phyloP scores from a whole-genome alignment of 164 flowering plant species.

The Paratinospora sagittata region DNA sequence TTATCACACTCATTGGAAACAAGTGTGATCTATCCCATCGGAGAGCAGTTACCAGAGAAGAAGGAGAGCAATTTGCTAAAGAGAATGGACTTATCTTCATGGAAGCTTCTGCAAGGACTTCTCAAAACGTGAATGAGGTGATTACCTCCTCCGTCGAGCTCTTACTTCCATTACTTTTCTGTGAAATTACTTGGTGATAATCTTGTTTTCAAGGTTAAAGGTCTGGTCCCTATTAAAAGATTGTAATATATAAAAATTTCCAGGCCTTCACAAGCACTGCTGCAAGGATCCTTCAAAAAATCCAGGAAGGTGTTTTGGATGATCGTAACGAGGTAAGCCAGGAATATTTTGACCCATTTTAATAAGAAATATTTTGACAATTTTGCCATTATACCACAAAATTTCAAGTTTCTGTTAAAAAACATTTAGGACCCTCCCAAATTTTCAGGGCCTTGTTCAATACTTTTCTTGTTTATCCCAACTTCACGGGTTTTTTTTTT shows the following conservation, averaged over 20 bases:
- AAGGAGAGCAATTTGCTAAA: conserved; percentile 92
- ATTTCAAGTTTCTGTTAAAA: too few relatives aligned
- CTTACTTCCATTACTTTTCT: not conserved
- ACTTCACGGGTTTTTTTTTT: too few relatives aligned
- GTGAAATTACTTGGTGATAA: not conserved
- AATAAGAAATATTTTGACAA: too few relatives aligned
- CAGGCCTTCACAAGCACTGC: conserved; percentile 84
- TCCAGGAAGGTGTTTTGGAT: conserved; percentile 81
- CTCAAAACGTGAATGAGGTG: conserved; percentile 87
- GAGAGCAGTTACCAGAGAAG: conserved; percentile 84
- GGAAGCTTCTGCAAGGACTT: conserved; percentile 91
- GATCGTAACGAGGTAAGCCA: conserved; percentile 65
- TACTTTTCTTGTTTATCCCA: too few relatives aligned
- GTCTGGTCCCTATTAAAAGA: not conserved
- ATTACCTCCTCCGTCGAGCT: not conserved
- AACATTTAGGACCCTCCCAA: too few relatives aligned
- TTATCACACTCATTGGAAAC: conserved; percentile 78
- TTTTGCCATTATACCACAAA: too few relatives aligned
- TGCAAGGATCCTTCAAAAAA: conserved; percentile 69
- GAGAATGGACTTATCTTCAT: conserved; percentile 78
- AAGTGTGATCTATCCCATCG: conserved; percentile 76
- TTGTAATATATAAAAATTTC: conserved; percentile 3
- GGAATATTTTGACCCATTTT: not conserved
- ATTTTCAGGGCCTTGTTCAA: too few relatives aligned
- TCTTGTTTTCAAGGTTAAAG: not conserved